These are phyloP conservation scores for Magnusiomyces fungicola DNA, from an alignment of 1,139 yeast species.

Conservation along the genomic window DNA sequence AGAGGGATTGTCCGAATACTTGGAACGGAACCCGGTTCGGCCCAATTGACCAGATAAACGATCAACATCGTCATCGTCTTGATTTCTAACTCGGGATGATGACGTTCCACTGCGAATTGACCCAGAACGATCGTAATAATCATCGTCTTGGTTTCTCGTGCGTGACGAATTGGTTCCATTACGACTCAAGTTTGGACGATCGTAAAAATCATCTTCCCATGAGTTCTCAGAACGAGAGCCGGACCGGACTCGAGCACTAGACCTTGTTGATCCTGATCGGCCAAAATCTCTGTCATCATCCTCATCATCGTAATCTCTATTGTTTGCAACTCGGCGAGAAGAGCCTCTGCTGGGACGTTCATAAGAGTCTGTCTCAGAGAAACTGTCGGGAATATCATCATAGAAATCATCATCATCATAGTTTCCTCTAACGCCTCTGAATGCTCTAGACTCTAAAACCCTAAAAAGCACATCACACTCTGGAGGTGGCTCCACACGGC, in stretches of 20 bases:
- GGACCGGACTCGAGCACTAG: background rate
- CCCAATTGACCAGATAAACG: slow-evolving; percentile 33
- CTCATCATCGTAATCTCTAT: slow-evolving; percentile 32
- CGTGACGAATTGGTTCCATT: slow-evolving; percentile 13
- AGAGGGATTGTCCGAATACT: slow-evolving; percentile 28
- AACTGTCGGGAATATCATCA: slow-evolving; percentile 62
- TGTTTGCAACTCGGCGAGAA: slow-evolving; percentile 26
- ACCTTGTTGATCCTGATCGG: slow-evolving; percentile 25
- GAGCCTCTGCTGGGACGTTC: slow-evolving; percentile 18
- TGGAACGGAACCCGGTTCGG: slow-evolving; percentile 28
- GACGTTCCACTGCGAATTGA: slow-evolving; percentile 14
- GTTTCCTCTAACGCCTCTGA: slow-evolving; percentile 47
- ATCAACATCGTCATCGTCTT: slow-evolving; percentile 53
- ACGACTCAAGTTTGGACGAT: slow-evolving; percentile 5
- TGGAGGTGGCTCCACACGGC: slow-evolving; percentile 87
- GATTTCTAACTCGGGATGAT: background rate
- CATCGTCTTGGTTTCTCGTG: slow-evolving; percentile 46
- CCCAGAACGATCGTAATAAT: slow-evolving; percentile 69
- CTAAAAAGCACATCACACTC: slow-evolving; percentile 87
- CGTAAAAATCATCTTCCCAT: slow-evolving; percentile 15
- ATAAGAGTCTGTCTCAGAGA: slow-evolving; percentile 24
- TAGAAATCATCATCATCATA: slow-evolving; percentile 55
- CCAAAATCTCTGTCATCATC: slow-evolving; percentile 25
- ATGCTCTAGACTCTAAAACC: slow-evolving; percentile 78
- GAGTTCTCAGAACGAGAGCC: slow-evolving; percentile 5